A percentile compares a stretch with the other conserved stretches of the same genome.
Conservation (phyloP, 208 protist species). For the Wallacemonas sp. region DNA sequence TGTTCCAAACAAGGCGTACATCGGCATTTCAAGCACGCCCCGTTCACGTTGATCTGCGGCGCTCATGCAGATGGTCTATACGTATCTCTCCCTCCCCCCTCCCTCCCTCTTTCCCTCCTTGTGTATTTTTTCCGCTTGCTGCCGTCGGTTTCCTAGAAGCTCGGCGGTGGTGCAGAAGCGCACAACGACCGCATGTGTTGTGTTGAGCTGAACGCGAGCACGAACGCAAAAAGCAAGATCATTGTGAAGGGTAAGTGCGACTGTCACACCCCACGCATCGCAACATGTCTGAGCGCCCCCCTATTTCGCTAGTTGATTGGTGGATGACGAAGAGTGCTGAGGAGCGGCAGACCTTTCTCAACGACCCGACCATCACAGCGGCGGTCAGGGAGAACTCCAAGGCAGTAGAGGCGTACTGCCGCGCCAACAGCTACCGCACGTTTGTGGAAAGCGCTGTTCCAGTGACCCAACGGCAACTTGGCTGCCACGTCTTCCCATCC, state of each 20-base stretch:
- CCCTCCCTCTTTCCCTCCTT: slow-evolving; percentile 12
- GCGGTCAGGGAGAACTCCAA: slow-evolving; percentile 49
- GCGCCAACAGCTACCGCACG: slow-evolving; percentile 51
- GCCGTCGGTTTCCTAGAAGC: too few species aligned
- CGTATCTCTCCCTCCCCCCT: neutral
- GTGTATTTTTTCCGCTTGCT: neutral
- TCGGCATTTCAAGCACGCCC: too few species aligned
- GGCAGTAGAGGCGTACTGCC: slow-evolving; percentile 52
- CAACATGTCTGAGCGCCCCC: slow-evolving; percentile 10
- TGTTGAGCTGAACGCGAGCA: too few species aligned
- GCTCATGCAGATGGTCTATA: too few species aligned
- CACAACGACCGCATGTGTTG: too few species aligned
- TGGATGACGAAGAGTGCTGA: slow-evolving; percentile 68
- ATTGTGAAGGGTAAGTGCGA: too few species aligned
- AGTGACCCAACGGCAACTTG: slow-evolving; percentile 29
- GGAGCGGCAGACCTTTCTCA: slow-evolving; percentile 51
- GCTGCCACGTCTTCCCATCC: slow-evolving; percentile 12
- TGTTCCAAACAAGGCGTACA: too few species aligned
- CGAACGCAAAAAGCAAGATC: too few species aligned
- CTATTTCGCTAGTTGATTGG: slow-evolving; percentile 36
- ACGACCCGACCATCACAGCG: slow-evolving; percentile 34
- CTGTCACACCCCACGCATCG: slow-evolving; percentile 1
- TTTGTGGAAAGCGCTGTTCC: slow-evolving; percentile 34
- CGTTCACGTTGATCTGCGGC: too few species aligned
- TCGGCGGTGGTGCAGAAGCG: too few species aligned